A percentile compares a stretch with the other conserved stretches of the same genome.
Conservation (phyloP, 768 basidiomycete species). For the Rhodotorula sphaerocarpa region DNA sequence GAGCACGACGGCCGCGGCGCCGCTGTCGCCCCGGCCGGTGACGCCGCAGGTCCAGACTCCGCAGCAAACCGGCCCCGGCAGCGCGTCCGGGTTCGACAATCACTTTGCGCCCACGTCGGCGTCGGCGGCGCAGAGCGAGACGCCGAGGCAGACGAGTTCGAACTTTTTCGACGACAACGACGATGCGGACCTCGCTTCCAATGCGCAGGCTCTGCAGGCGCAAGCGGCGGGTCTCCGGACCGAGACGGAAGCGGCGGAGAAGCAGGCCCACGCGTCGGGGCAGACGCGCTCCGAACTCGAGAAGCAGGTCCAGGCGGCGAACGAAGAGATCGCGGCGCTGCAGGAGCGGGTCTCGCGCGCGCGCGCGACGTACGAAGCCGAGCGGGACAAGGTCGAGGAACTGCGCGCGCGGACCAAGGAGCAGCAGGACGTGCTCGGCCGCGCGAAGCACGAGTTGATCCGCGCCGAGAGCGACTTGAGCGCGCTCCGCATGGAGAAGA, state of each 20-base stretch:
- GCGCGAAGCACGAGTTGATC: slow-evolving; percentile 68
- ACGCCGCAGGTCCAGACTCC: neutral
- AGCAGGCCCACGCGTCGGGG: slow-evolving; percentile 60
- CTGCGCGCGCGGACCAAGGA: slow-evolving; percentile 57
- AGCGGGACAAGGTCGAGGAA: slow-evolving; percentile 51
- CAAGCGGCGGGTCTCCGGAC: slow-evolving; percentile 81
- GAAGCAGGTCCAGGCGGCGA: slow-evolving; percentile 57
- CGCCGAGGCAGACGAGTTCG: neutral
- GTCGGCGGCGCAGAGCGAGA: neutral
- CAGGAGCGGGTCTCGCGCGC: slow-evolving; percentile 76
- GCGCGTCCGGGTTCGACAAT: slow-evolving; percentile 16
- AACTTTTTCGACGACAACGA: slow-evolving; percentile 36
- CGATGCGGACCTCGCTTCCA: slow-evolving; percentile 17
- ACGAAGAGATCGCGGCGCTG: slow-evolving; percentile 64
- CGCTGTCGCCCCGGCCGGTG: slow-evolving; percentile 6
- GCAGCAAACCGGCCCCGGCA: neutral
- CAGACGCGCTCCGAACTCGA: slow-evolving; percentile 61
- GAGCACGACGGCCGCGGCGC: slow-evolving; percentile 6
- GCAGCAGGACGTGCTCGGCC: slow-evolving; percentile 56
- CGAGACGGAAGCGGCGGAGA: slow-evolving; percentile 51
- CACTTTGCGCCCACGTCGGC: slow-evolving; percentile 13
- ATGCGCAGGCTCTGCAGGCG: neutral
- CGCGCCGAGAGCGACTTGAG: slow-evolving; percentile 84
- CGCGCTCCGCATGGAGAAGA: slow-evolving; percentile 76
- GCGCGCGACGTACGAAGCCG: slow-evolving; percentile 75